Evolutionary conservation across 2,329 filamentous ascomycete genomes (phyloP).

Genomic region (Chrysoporthe cubensis): DNA sequence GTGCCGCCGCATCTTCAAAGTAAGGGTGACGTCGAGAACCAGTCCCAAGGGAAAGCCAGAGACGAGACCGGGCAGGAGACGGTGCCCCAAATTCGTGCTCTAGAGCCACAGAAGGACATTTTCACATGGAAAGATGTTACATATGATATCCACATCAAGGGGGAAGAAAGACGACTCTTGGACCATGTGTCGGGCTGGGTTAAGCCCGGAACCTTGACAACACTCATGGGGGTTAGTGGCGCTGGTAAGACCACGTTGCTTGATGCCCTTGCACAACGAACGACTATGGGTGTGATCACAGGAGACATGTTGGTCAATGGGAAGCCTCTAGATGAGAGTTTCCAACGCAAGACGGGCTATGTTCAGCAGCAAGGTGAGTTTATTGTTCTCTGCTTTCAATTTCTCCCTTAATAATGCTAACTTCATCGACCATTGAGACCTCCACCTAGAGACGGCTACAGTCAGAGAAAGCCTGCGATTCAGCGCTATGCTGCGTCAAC

Average conservation of each 20-base stretch:
- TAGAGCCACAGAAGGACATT: conserved; percentile 54
- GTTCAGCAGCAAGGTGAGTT: conserved; percentile 64
- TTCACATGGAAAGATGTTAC: conserved; percentile 82
- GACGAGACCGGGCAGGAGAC: no score
- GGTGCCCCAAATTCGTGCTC: conserved; percentile 19
- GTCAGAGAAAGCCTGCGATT: conserved; percentile 59
- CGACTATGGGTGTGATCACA: conserved; percentile 64
- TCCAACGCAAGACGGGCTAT: conserved; percentile 69
- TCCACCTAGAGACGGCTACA: conserved; percentile 59
- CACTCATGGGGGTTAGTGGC: conserved; percentile 69
- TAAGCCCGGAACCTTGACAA: conserved; percentile 84
- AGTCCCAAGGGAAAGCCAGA: conserved; percentile 23
- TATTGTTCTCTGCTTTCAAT: background rate
- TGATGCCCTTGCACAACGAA: conserved; percentile 61
- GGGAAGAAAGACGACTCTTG: conserved; percentile 69
- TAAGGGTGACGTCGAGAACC: conserved; percentile 31
- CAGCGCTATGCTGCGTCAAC: conserved; percentile 62
- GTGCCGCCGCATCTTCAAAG: conserved; percentile 48
- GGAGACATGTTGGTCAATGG: conserved; percentile 71
- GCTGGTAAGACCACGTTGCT: conserved; percentile 67
- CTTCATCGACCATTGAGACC: conserved; percentile 43
- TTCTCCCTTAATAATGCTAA: background rate
- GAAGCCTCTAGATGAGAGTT: conserved; percentile 55
- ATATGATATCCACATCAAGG: conserved; percentile 74
- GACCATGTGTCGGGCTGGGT: conserved; percentile 87